Conservation (phyloP, 1,139 yeast genomes). For the Nakaseomyces nivariensis region DNA sequence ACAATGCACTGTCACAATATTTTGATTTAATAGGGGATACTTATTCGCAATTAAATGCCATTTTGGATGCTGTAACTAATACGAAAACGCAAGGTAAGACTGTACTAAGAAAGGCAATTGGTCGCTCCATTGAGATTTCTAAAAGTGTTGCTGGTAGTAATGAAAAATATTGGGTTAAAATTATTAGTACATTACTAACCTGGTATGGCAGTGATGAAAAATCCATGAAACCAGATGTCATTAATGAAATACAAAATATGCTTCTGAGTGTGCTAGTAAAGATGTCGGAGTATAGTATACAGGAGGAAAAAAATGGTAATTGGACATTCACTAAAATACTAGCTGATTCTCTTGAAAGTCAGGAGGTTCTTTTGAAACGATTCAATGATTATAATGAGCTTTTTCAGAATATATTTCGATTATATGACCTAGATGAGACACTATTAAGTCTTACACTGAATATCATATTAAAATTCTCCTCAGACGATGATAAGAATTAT, state of each 20-base stretch:
- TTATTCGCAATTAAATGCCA: background rate
- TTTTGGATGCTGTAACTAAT: background rate
- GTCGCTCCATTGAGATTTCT: background rate
- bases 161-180: background rate
- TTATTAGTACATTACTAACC: background rate
- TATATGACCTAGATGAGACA: constrained; percentile 20
- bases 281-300: background rate
- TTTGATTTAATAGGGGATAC: background rate
- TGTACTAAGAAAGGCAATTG: background rate
- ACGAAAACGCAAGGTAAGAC: background rate
- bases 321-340: constrained; percentile 14
- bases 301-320: background rate
- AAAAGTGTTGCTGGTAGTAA: background rate
- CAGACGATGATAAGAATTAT: constrained; percentile 12
- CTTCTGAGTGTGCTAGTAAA: background rate
- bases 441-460: constrained; percentile 15
- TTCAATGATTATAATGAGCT: constrained; percentile 15
- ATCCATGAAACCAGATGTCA: too few species aligned
- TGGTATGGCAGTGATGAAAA: background rate
- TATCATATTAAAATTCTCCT: constrained; percentile 18
- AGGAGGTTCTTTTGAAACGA: constrained; percentile 19
- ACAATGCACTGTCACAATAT: background rate
- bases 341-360: constrained; percentile 20
- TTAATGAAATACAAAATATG: background rate
- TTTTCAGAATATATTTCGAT: constrained; percentile 16